Conservation (phyloP, 495 filamentous ascomycete species). For the Penicillium maclennaniae region DNA sequence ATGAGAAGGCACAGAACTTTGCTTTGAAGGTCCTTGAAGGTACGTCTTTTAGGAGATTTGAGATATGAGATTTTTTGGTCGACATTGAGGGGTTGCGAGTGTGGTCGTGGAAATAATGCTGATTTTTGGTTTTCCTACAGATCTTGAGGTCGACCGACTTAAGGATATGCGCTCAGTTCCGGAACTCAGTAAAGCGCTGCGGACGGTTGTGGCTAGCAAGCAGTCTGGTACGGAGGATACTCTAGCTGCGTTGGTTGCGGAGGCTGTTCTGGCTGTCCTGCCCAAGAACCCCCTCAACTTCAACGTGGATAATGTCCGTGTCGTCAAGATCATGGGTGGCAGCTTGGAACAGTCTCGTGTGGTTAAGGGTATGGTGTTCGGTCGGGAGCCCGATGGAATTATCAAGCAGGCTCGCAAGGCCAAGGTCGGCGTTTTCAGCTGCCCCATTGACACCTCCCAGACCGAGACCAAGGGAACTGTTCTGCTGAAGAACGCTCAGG, state of each 20-base stretch:
- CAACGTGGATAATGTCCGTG: slow-evolving; percentile 98
- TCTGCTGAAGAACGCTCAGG: slow-evolving; percentile 93
- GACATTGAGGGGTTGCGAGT: background rate
- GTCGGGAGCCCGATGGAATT: slow-evolving; percentile 82
- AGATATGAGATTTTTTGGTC: background rate
- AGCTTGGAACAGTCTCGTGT: slow-evolving; percentile 88
- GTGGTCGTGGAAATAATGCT: background rate
- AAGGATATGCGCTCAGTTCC: slow-evolving; percentile 70
- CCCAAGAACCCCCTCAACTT: slow-evolving; percentile 98
- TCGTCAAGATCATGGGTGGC: slow-evolving; percentile 99
- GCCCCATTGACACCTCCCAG: slow-evolving; percentile 91
- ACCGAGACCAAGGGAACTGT: slow-evolving; percentile 99
- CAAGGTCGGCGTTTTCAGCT: slow-evolving; percentile 95
- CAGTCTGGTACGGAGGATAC: slow-evolving; percentile 89
- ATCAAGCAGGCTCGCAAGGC: slow-evolving; percentile 88
- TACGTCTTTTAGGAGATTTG: slow-evolving; percentile 28
- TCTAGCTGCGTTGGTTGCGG: slow-evolving; percentile 80
- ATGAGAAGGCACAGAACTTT: slow-evolving; percentile 88
- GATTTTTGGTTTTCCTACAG: slow-evolving; percentile 31
- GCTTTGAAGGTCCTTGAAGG: slow-evolving; percentile 79
- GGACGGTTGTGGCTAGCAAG: slow-evolving; percentile 94
- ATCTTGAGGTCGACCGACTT: slow-evolving; percentile 87
- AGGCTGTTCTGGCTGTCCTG: slow-evolving; percentile 89
- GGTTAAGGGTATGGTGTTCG: slow-evolving; percentile 98
- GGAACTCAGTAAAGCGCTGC: slow-evolving; percentile 91